Conservation (phyloP, 1,139 yeast genomes). For the Pichia sp. region DNA sequence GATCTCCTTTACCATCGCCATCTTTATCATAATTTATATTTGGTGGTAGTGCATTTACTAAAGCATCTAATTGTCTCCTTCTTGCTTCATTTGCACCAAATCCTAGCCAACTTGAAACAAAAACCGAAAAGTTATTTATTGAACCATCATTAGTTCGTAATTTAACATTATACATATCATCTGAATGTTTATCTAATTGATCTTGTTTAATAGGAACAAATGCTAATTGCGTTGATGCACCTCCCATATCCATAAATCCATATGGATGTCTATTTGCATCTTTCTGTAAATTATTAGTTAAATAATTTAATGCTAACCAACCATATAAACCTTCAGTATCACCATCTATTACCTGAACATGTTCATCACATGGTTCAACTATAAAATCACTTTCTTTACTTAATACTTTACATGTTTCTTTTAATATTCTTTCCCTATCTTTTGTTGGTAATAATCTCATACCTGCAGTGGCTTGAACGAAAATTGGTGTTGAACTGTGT, state of each 20-base stretch:
- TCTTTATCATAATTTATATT: constrained; percentile 38
- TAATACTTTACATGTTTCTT: constrained; percentile 46
- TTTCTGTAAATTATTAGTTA: constrained; percentile 27
- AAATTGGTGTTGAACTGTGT: constrained; percentile 57
- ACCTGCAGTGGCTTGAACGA: constrained; percentile 75
- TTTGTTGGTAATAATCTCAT: constrained; percentile 58
- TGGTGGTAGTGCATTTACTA: constrained; percentile 39
- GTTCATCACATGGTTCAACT: constrained; percentile 48
- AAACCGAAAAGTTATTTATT: constrained; percentile 60
- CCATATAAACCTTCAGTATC: constrained; percentile 77
- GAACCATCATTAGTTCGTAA: constrained; percentile 57
- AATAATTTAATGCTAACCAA: constrained; percentile 69
- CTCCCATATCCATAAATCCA: constrained; percentile 91
- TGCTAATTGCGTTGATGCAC: constrained; percentile 78
- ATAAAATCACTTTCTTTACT: constrained; percentile 44
- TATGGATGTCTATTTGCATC: constrained; percentile 28
- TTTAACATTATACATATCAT: constrained; percentile 54
- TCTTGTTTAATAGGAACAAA: constrained; percentile 56
- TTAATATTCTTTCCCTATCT: constrained; percentile 39
- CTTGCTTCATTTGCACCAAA: constrained; percentile 82
- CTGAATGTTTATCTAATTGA: constrained; percentile 51
- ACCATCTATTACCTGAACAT: constrained; percentile 71
- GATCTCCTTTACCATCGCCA: constrained; percentile 27
- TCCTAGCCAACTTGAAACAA: constrained; percentile 79
- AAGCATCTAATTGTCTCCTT: constrained; percentile 51